Base-by-base conservation (phyloP, 192 early-diverging fungal species). In the Coemansia sp. region DNA sequence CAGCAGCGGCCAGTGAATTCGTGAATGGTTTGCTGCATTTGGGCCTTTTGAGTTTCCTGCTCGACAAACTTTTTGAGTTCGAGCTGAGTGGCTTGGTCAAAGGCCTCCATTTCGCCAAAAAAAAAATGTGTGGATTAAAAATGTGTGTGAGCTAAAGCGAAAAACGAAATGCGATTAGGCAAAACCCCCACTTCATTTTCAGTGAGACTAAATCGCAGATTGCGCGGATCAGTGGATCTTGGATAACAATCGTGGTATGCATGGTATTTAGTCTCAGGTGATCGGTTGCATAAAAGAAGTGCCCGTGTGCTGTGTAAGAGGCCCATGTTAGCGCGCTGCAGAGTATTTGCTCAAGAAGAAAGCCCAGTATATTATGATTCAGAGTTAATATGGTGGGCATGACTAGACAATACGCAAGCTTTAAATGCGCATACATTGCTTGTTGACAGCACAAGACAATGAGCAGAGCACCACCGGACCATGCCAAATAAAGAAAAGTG, bases 1-100 rank as follows among this genome's bases (percentile, higher is more conserved):
- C 88, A 91, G 75, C 88, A 89, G 28, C 87, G 80, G 61, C 84
- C 84, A 21, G 87, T 89, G 63, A 88, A 87, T 28, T 75, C 80
- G 68, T 88, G 85, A 23, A 87, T 84, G 18, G 78, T 79, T 62
- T 71, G 73, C 64, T 89, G 85, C 56, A 89, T 73, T 53, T 86
- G 81, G 25, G 77, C 78, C 65, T 86, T 87, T 59, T 77, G 83
- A 52, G 84, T 68, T 56, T 87, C 86, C n/a, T 73, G 71, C 70
- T 87, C 84, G 37, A 89, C 73, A 76, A 87, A 86, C 59, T 76
- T 74, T 66, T 75, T 52, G 13, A 87, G 76, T 67, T 89, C 88
- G 47, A 69, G 68, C 73, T 87, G 85, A 5, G 79, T 71, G 37
- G 76, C 79, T 38, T 86, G 78, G 73, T 86, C 86, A 61, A 85